phyloP scores from a whole-genome alignment of 1,139 yeast genomes.

The Casaregolazyma lundiana region DNA sequence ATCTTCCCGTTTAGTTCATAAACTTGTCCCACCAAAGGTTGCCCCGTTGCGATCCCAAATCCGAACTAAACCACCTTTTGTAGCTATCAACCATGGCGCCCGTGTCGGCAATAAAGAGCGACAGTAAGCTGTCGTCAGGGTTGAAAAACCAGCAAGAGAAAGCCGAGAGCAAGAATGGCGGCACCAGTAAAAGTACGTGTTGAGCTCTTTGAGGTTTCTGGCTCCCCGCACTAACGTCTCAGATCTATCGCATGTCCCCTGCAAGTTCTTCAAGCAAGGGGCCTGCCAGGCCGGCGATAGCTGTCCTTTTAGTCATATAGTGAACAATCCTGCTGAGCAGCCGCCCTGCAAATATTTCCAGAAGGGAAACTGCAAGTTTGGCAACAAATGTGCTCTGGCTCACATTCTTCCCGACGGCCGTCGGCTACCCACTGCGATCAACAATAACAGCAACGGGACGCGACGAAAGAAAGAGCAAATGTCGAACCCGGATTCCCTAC shows the following conservation, averaged over 20 bases:
- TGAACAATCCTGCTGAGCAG: slow-evolving; percentile 54
- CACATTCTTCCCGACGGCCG: slow-evolving; percentile 87
- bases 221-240: slow-evolving; percentile 1
- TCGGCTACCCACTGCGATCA: slow-evolving; percentile 55
- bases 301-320: slow-evolving; percentile 86
- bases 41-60: neutral
- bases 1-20: neutral
- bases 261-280: slow-evolving; percentile 88
- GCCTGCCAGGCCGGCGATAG: slow-evolving; percentile 89
- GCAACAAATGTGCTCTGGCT: slow-evolving; percentile 87
- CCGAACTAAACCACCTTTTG: slow-evolving; percentile 3
- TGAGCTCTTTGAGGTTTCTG: neutral
- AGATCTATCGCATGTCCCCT: slow-evolving; percentile 86
- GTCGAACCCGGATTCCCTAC: neutral
- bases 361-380: slow-evolving; percentile 92
- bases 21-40: neutral
- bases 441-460: slow-evolving; percentile 11
- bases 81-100: slow-evolving; percentile 7
- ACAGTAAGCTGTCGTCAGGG: slow-evolving; percentile 15
- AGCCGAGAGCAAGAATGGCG: slow-evolving; percentile 6
- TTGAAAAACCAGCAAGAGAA: slow-evolving; percentile 11
- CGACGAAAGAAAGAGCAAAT: slow-evolving; percentile 12
- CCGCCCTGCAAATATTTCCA: slow-evolving; percentile 90
- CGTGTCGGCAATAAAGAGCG: slow-evolving; percentile 7
- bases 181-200: neutral